Percentiles rank a stretch among this genome's conserved stretches.
phyloP scores from a whole-genome alignment of 805 yeast genomes.

The Saccharomycopsis sp. region DNA sequence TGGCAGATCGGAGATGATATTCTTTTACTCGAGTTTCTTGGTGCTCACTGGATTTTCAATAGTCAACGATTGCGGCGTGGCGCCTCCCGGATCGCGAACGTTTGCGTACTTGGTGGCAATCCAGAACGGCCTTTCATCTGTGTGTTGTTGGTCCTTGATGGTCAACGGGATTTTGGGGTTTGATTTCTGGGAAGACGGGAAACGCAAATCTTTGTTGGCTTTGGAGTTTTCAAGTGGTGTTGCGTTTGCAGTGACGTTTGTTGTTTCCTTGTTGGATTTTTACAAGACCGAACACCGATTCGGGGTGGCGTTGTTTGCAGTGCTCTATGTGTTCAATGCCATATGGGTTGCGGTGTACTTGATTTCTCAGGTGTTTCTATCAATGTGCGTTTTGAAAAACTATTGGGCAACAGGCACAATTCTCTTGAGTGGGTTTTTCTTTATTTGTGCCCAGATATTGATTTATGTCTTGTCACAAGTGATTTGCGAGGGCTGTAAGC shows the following conservation, averaged over 20 bases:
- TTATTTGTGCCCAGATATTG: conserved; percentile 71
- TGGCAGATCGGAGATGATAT: conserved; percentile 80
- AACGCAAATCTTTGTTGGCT: conserved; percentile 49
- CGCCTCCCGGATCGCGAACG: conserved; percentile 71
- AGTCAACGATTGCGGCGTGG: conserved; percentile 85
- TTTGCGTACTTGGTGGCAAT: conserved; percentile 78
- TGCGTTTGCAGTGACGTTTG: conserved; percentile 58
- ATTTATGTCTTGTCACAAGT: conserved; percentile 56
- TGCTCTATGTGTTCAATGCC: conserved; percentile 65
- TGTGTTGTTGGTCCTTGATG: conserved; percentile 60
- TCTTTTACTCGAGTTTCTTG: conserved; percentile 54
- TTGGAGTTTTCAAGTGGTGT: conserved; percentile 42
- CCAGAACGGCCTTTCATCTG: conserved; percentile 67
- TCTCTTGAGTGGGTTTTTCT: conserved; percentile 58
- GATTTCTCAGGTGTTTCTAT: conserved; percentile 58
- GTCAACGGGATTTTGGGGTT: conserved; percentile 74
- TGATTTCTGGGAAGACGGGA: conserved; percentile 94
- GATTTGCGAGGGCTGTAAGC: conserved; percentile 66
- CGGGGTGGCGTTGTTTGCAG: conserved; percentile 64
- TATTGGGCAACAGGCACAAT: conserved; percentile 91
- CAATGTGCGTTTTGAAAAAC: conserved; percentile 57
- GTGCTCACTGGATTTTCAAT: conserved; percentile 54
- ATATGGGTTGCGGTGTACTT: conserved; percentile 53
- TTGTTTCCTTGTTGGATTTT: conserved; percentile 66
- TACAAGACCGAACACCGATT: conserved; percentile 42